phyloP scores from a whole-genome alignment of 495 filamentous ascomycete species.

The Zalerion maritima region DNA sequence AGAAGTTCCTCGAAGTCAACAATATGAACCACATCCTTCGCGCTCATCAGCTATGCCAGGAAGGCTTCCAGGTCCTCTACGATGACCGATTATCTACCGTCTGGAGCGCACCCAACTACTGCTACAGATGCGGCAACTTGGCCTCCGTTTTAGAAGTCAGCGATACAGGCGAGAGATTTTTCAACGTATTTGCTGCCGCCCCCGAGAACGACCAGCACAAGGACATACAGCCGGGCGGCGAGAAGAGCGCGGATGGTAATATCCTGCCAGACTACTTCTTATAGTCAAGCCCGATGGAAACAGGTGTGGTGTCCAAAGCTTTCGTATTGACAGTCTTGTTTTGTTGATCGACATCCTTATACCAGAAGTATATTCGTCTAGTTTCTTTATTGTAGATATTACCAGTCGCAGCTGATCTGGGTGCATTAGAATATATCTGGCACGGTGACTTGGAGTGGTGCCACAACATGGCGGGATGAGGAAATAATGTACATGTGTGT shows the following conservation, averaged over 20 bases:
- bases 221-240: constrained; percentile 51
- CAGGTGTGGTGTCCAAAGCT: no score
- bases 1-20: constrained; percentile 95
- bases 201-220: constrained; percentile 90
- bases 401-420: no score
- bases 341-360: not conserved
- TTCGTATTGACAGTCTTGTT: not conserved
- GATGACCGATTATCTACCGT: constrained; percentile 90
- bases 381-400: not conserved
- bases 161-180: constrained; percentile 77
- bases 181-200: constrained; percentile 94
- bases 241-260: constrained; percentile 35
- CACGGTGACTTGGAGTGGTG: no score
- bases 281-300: no score
- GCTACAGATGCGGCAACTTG: constrained; percentile 92
- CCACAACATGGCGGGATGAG: no score
- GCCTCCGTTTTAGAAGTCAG: constrained; percentile 93
- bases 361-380: not conserved
- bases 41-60: constrained; percentile 93
- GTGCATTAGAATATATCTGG: no score
- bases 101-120: constrained; percentile 96
- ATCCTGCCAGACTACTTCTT: constrained; percentile 43
- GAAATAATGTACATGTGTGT: no score
- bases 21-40: constrained; percentile 92
- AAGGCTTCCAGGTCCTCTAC: constrained; percentile 91